These are phyloP conservation scores for Neurospora sp. DNA, from an alignment of 495 filamentous ascomycete genomes.

Conservation along the genomic window DNA sequence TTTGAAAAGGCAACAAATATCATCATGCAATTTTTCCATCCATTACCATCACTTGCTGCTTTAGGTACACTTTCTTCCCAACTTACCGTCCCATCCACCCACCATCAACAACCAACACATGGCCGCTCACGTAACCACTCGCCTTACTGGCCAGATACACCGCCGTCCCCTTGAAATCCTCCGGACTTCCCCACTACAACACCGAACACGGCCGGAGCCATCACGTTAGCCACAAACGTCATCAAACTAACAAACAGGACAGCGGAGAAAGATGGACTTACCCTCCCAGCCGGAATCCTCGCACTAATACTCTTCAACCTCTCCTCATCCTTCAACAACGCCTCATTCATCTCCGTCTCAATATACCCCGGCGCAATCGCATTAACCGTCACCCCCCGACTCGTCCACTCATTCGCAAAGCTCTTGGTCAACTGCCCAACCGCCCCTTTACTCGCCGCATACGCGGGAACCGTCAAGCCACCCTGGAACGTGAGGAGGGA, in stretches of 20 bases:
- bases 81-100: constrained; percentile 84
- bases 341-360: constrained; percentile 85
- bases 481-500: constrained; percentile 84
- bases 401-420: constrained; percentile 77
- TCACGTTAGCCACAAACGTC: background rate
- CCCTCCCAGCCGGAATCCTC: constrained; percentile 70
- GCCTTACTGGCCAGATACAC: constrained; percentile 70
- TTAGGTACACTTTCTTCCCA: background rate
- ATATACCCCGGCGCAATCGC: constrained; percentile 76
- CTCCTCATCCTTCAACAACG: constrained; percentile 60
- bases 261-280: background rate
- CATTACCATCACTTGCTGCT: background rate
- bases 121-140: constrained; percentile 73
- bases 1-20: background rate
- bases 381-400: constrained; percentile 61
- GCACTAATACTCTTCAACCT: constrained; percentile 65
- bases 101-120: constrained; percentile 75
- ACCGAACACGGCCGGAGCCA: background rate
- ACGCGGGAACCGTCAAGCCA: constrained; percentile 82
- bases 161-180: constrained; percentile 80
- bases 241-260: too few relatives aligned
- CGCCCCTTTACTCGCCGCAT: constrained; percentile 82
- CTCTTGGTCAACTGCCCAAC: constrained; percentile 82
- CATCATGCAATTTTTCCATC: background rate
- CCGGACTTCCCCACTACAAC: constrained; percentile 61